phyloP scores from a whole-genome alignment of 805 yeast genomes.

The Candida yuanshanica region DNA sequence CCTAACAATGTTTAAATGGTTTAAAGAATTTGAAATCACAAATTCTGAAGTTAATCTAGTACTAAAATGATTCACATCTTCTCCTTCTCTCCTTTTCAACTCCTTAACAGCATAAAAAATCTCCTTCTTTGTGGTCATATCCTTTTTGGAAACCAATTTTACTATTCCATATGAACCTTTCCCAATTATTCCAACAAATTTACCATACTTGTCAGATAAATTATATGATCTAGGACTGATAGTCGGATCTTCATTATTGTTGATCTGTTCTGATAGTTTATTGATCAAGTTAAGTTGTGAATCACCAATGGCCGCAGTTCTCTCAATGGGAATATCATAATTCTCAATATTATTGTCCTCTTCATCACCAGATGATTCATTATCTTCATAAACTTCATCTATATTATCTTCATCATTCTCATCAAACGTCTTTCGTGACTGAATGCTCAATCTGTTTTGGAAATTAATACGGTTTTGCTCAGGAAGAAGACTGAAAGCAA shows the following conservation, averaged over 20 bases:
- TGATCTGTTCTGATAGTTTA: conserved; percentile 41
- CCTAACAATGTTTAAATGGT: conserved; percentile 71
- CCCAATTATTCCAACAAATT: conserved; percentile 57
- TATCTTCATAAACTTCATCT: conserved; percentile 5
- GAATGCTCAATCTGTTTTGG: conserved; percentile 24
- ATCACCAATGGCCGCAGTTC: conserved; percentile 41
- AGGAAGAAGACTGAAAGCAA: conserved; percentile 24
- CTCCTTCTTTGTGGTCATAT: conserved; percentile 70
- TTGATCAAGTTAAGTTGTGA: conserved; percentile 44
- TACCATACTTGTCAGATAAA: conserved; percentile 44
- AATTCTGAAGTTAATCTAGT: conserved; percentile 89
- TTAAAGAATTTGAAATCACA: conserved; percentile 72
- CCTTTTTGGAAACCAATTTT: conserved; percentile 85
- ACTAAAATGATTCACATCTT: conserved; percentile 91
- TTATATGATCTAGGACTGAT: conserved; percentile 25
- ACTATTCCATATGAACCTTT: conserved; percentile 99
- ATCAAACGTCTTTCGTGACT: conserved; percentile 19
- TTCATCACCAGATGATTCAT: conserved; percentile 4
- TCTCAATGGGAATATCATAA: conserved; percentile 1
- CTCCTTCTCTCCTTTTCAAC: conserved; percentile 93
- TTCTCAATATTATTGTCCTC: conserved; percentile 6
- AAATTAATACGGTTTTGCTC: conserved; percentile 25
- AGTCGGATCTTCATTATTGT: conserved; percentile 26
- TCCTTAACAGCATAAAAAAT: conserved; percentile 92
- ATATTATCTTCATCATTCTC: conserved; percentile 12